phyloP scores from a whole-genome alignment of 73 alveolate species.

The Paramecium caudatum region DNA sequence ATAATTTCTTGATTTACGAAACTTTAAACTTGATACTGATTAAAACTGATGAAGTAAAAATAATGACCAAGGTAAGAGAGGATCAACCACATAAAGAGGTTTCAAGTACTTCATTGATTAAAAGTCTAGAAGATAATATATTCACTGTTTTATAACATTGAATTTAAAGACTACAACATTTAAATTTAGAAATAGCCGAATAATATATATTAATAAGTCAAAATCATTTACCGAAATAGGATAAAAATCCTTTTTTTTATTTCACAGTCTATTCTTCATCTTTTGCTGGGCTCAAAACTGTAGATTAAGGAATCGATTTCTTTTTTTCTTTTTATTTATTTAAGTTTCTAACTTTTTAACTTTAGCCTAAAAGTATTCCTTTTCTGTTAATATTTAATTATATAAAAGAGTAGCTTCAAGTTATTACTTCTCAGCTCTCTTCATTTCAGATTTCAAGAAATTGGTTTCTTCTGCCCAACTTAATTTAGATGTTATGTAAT shows the following conservation, averaged over 20 bases:
- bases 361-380: slow-evolving; percentile 37
- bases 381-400: slow-evolving; percentile 51
- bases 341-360: slow-evolving; percentile 48
- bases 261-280: slow-evolving; percentile 15
- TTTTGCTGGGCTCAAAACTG: slow-evolving; percentile 8
- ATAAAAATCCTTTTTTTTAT: slow-evolving; percentile 15
- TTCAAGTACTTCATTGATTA: no score
- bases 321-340: slow-evolving; percentile 6
- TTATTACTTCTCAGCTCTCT: slow-evolving; percentile 46
- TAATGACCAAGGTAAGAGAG: no score
- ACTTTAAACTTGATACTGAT: no score
- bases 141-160: no score
- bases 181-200: no score
- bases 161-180: no score
- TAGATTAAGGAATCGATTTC: not conserved
- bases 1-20: no score
- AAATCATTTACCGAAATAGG: slow-evolving; percentile 45
- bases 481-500: not conserved
- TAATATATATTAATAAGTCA: no score
- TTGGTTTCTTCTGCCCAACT: slow-evolving; percentile 47
- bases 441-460: slow-evolving; percentile 52
- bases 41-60: no score
- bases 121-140: no score
- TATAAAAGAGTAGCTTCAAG: not conserved
- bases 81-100: no score